Conservation (phyloP, 176 grass and related monocot genomes). For the Carex kokanica region DNA sequence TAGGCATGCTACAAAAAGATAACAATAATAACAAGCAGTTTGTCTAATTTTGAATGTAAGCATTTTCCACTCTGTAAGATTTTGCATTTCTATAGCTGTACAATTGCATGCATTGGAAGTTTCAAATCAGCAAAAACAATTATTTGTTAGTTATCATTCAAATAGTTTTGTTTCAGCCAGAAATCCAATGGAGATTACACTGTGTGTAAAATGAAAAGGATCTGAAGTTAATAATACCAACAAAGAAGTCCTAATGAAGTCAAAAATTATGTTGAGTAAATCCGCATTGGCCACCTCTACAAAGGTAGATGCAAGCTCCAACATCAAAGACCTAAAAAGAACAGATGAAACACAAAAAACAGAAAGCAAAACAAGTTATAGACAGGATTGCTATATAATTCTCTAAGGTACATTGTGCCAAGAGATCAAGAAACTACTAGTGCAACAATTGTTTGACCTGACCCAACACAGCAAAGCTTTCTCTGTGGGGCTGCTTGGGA, state of each 20-base stretch:
- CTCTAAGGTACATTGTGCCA: constrained; percentile 27
- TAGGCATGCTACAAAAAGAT: constrained; percentile 2
- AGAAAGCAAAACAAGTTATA: neutral
- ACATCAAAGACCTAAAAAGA: constrained; percentile 23
- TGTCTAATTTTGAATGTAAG: neutral
- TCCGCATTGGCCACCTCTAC: constrained; percentile 52
- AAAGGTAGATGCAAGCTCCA: constrained; percentile 58
- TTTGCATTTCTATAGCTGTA: neutral
- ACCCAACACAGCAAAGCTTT: neutral
- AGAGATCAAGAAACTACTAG: constrained; percentile 13
- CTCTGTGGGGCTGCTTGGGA: neutral
- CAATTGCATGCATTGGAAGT: neutral
- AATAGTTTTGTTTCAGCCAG: neutral
- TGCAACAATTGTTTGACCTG: constrained; percentile 9
- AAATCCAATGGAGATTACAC: neutral
- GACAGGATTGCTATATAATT: neutral
- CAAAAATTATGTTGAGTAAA: constrained; percentile 68
- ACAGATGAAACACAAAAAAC: neutral
- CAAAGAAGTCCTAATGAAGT: constrained; percentile 73
- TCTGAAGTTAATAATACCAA: constrained; percentile 49
- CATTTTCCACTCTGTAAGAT: constrained; percentile 1
- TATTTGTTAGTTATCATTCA: neutral
- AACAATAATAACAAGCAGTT: neutral
- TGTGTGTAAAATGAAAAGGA: neutral
- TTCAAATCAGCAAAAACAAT: neutral